Evolutionary conservation across 2,329 filamentous ascomycete genomes (phyloP).

Genomic region (Diaporthe longicolla): DNA sequence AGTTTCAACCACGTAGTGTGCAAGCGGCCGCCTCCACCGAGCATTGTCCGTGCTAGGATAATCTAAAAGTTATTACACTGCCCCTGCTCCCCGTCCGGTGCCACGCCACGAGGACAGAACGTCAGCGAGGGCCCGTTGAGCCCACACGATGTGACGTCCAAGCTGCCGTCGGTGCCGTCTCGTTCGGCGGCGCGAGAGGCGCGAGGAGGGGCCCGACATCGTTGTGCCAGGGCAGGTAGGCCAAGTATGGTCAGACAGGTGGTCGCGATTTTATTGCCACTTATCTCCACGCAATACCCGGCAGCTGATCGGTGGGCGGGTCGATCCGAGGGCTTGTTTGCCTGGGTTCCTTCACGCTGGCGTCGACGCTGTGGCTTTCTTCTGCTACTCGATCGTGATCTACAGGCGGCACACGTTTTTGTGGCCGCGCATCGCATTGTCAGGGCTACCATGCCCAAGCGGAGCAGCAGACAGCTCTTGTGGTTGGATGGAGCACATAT

Average conservation of each 20-base stretch:
- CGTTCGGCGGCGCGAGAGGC: neutral
- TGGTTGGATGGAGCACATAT: no score
- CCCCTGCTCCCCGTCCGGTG: neutral
- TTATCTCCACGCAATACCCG: neutral
- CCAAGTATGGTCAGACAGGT: no score
- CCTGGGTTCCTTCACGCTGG: neutral
- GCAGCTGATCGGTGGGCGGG: neutral
- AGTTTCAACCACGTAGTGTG: neutral
- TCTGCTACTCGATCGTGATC: neutral
- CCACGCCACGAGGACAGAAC: neutral
- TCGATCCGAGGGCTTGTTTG: neutral
- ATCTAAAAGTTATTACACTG: no score
- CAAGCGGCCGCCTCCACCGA: neutral
- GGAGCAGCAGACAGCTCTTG: no score
- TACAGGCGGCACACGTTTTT: neutral
- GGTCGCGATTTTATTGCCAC: no score
- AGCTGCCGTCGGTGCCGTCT: slow-evolving; percentile 1
- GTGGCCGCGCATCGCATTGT: neutral
- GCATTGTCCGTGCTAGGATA: neutral
- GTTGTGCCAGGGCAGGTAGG: neutral
- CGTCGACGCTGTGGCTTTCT: neutral
- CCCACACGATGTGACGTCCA: slow-evolving; percentile 17
- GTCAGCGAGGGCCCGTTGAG: neutral
- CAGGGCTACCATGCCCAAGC: neutral
- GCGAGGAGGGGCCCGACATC: slow-evolving; percentile 3